These are phyloP conservation scores for Dioscorea cayenensis DNA, from an alignment of 116 monocot genomes.

Conservation along the genomic window DNA sequence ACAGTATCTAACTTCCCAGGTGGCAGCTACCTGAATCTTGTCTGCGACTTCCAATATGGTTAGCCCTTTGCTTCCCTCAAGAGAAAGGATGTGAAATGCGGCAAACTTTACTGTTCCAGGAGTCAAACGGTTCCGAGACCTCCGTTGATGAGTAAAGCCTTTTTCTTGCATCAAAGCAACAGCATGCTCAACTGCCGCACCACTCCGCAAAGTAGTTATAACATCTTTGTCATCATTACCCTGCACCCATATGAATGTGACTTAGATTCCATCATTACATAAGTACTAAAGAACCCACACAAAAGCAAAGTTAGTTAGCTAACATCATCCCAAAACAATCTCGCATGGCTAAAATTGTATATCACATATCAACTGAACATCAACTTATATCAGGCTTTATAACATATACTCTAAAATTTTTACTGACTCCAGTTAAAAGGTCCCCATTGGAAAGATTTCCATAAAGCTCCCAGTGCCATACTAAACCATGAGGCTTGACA, in stretches of 20 bases:
- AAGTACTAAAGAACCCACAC: background rate
- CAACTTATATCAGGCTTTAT: no score
- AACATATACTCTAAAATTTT: no score
- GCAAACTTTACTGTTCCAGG: constrained; percentile 97
- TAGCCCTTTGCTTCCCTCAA: constrained; percentile 74
- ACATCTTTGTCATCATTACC: constrained; percentile 73
- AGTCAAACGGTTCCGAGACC: constrained; percentile 73
- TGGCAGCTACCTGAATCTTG: constrained; percentile 74
- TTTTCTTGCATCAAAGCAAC: constrained; percentile 75
- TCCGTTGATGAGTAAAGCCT: constrained; percentile 57
- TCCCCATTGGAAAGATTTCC: no score
- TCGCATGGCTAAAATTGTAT: no score
- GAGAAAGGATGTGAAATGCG: constrained; percentile 92
- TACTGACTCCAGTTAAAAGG: no score
- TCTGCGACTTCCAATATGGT: constrained; percentile 88
- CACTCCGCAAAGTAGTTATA: constrained; percentile 74
- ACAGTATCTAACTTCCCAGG: background rate
- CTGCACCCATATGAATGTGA: constrained; percentile 26
- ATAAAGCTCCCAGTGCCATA: no score
- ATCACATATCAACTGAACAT: no score
- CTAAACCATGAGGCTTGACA: no score
- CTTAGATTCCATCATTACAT: background rate
- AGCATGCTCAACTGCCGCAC: constrained; percentile 90
- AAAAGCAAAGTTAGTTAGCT: background rate
- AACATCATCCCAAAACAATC: no score